phyloP scores from a whole-genome alignment of 78 protist genomes.

The Chrysochromulina parva region DNA sequence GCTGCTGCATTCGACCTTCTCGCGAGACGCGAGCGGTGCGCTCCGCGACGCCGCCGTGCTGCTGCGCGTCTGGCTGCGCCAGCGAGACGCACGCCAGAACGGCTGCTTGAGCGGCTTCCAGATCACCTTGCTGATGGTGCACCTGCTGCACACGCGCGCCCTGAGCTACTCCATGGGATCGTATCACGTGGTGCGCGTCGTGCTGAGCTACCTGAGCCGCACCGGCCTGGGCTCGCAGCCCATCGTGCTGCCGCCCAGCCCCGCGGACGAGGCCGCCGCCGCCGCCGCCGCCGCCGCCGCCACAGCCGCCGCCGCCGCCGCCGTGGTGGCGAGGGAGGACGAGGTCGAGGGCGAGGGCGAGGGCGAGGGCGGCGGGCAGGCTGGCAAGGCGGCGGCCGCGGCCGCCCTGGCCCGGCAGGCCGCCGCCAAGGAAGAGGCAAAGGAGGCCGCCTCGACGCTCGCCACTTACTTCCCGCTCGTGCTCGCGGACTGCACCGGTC shows the following conservation, averaged over 20 bases:
- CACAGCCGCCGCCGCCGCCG: too few species aligned
- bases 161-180: neutral
- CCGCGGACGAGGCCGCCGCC: neutral
- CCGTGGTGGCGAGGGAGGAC: too few species aligned
- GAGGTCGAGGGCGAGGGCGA: neutral
- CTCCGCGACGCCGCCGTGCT: conserved; percentile 24
- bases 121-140: neutral
- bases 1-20: neutral
- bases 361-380: neutral
- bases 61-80: conserved; percentile 37
- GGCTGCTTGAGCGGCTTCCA: neutral
- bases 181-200: neutral
- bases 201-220: neutral
- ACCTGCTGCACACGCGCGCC: neutral
- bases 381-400: neutral
- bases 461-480: neutral
- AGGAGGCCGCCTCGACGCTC: neutral
- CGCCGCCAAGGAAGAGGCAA: too few species aligned
- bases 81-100: neutral
- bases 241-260: neutral
- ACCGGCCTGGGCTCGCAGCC: neutral
- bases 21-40: neutral
- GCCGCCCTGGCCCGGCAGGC: too few species aligned
- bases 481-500: neutral
- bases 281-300: too few species aligned